phyloP scores from a whole-genome alignment of 2,329 filamentous ascomycete genomes.

The Fusarium veterinarium region DNA sequence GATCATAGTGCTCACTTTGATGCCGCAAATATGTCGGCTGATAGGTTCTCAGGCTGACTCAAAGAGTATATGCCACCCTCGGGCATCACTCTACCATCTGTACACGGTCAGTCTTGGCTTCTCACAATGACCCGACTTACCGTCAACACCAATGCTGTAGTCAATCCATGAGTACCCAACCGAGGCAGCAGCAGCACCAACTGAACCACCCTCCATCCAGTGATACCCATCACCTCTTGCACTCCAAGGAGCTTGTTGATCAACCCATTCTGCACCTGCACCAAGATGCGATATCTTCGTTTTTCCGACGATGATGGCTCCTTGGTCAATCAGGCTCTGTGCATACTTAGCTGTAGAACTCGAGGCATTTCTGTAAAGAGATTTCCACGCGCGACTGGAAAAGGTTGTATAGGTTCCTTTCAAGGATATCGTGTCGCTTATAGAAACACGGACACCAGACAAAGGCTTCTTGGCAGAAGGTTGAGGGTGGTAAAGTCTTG shows the following conservation, averaged over 20 bases:
- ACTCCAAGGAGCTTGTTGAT: conserved; percentile 56
- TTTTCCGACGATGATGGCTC: conserved; percentile 67
- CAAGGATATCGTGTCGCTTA: conserved; percentile 51
- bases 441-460: conserved; percentile 51
- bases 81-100: conserved; percentile 37
- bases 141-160: conserved; percentile 51
- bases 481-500: conserved; percentile 49
- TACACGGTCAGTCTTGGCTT: conserved; percentile 31
- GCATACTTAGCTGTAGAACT: conserved; percentile 61
- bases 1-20: conserved; percentile 16
- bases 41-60: conserved; percentile 29
- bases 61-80: conserved; percentile 49
- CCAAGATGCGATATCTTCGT: conserved; percentile 63
- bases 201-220: conserved; percentile 48
- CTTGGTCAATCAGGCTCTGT: conserved; percentile 67
- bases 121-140: conserved; percentile 40
- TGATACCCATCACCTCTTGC: conserved; percentile 62
- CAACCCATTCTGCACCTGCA: conserved; percentile 56
- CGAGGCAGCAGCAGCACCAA: conserved; percentile 53
- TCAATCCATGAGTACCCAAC: conserved; percentile 57
- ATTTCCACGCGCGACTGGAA: conserved; percentile 69
- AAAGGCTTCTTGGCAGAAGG: conserved; percentile 49
- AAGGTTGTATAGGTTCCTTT: conserved; percentile 65
- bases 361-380: conserved; percentile 59
- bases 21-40: conserved; percentile 17